Conservation (phyloP, 192 early-diverging fungal species). For the Coemansia sp. region DNA sequence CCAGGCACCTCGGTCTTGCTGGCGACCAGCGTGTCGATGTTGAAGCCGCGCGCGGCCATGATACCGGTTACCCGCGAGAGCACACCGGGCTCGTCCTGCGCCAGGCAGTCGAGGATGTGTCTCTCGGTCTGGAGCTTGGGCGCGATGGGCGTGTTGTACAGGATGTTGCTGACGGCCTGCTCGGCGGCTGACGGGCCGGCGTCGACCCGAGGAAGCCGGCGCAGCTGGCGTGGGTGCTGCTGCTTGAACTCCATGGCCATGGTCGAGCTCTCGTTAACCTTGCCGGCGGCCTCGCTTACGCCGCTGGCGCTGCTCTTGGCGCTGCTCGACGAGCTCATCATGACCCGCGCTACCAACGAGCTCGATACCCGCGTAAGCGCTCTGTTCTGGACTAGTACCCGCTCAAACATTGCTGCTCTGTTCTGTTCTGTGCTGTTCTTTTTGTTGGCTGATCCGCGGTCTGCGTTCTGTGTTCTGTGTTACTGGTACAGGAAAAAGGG, state of each 20-base stretch:
- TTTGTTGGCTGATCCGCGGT: neutral
- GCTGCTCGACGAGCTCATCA: slow-evolving; percentile 17
- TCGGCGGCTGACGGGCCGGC: slow-evolving; percentile 70
- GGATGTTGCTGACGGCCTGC: slow-evolving; percentile 94
- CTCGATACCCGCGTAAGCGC: neutral
- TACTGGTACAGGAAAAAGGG: slow-evolving; percentile 1
- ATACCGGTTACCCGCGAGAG: slow-evolving; percentile 80
- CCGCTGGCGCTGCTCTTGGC: slow-evolving; percentile 11
- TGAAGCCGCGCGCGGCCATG: slow-evolving; percentile 92
- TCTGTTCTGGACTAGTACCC: slow-evolving; percentile 16
- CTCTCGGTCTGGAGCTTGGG: slow-evolving; percentile 60
- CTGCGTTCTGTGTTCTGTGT: neutral
- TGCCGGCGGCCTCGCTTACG: slow-evolving; percentile 12
- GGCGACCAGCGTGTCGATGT: slow-evolving; percentile 96
- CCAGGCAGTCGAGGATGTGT: slow-evolving; percentile 94
- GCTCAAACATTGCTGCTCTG: slow-evolving; percentile 22
- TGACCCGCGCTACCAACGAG: slow-evolving; percentile 11
- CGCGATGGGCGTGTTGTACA: slow-evolving; percentile 91
- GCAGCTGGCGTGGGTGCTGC: slow-evolving; percentile 54
- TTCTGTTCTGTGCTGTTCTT: neutral
- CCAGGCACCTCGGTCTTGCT: slow-evolving; percentile 93
- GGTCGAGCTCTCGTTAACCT: slow-evolving; percentile 53
- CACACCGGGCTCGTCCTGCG: slow-evolving; percentile 88
- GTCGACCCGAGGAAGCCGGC: slow-evolving; percentile 48
- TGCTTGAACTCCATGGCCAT: slow-evolving; percentile 55